Evolutionary conservation across 179 eudicot genomes (phyloP).

Genomic region (Spinacia oleracea): DNA sequence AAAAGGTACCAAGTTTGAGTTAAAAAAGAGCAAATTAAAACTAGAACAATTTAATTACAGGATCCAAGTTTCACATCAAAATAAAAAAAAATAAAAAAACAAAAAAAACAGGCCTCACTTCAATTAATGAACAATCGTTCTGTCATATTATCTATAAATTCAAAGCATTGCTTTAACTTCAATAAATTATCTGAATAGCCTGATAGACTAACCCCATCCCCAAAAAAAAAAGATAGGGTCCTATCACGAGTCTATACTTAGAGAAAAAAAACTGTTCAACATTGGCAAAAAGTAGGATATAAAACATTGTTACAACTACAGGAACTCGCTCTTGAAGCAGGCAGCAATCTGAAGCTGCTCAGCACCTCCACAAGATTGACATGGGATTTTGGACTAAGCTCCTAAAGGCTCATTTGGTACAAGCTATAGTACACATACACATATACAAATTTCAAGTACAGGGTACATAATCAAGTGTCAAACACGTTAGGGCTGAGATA

Average conservation of each 20-base stretch:
- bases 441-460: not conserved
- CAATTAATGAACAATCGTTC: not conserved
- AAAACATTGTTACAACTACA: no score
- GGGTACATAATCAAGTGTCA: no score
- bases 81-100: not conserved
- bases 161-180: not conserved
- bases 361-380: not conserved
- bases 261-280: not conserved
- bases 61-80: not conserved
- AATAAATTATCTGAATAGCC: not conserved
- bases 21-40: not conserved
- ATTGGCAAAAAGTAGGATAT: not conserved
- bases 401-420: not conserved
- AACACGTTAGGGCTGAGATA: no score
- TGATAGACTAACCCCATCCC: not conserved
- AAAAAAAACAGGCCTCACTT: not conserved
- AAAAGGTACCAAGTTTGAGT: not conserved
- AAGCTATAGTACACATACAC: not conserved
- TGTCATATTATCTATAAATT: not conserved
- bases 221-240: not conserved
- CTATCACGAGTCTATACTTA: not conserved
- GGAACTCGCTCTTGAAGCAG: not conserved
- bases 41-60: not conserved
- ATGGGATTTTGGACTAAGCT: not conserved
- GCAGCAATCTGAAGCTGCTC: not conserved